Base-by-base conservation (phyloP, 345 rosid species). In the Garcia nutans region DNA sequence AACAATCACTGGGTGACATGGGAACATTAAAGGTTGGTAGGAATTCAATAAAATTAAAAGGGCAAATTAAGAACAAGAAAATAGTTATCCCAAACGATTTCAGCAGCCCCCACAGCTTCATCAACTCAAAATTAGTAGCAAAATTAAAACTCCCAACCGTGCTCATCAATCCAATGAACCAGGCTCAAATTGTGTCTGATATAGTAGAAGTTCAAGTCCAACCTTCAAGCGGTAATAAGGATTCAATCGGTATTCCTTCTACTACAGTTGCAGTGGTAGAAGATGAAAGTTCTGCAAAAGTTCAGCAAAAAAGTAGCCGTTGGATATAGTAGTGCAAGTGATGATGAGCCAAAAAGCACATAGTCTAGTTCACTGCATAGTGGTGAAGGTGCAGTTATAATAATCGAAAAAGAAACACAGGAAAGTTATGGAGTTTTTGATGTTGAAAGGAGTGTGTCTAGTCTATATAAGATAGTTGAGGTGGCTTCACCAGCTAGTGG, bases 1-100 rank as follows among this genome's bases (percentile, higher is more conserved):
- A 86, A 80, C 76, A 96, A 97, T 87, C 89, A 58, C 83, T 93
- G 42, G 99, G 99, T 0, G 93, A 93, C 98, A 94, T 96, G 97
- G 90, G 98, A 93, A 91, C 98, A 88, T 79, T 96, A 47, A 84
- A 88, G 62, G 89, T 77, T 41, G 85, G 87, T 74, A 76, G 83
- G 64, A 91, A 86, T 28, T 28, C 31, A 28, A 28, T 28, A 28
- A 28, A 28, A 28, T 28, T 28, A 28, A 28, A 28, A 28, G 31
- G 31, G 31, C 31, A 28, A 28, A 28, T 28, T 2, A 28, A 28
- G 2, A 28, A 28, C 31, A 28, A 28, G 31, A 28, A 28, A 2
- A 2, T 28, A 28, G 31, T 28, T 28, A 28, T 28, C 31, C 31
- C 2, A 28, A 28, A 1, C 1, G 2, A 28, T 28, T 28, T 2